Evolutionary conservation across 2,329 filamentous ascomycete genomes (phyloP), one percentile per base, ranked within the genome.

Genomic region (Pestalotiopsis sp.): DNA sequence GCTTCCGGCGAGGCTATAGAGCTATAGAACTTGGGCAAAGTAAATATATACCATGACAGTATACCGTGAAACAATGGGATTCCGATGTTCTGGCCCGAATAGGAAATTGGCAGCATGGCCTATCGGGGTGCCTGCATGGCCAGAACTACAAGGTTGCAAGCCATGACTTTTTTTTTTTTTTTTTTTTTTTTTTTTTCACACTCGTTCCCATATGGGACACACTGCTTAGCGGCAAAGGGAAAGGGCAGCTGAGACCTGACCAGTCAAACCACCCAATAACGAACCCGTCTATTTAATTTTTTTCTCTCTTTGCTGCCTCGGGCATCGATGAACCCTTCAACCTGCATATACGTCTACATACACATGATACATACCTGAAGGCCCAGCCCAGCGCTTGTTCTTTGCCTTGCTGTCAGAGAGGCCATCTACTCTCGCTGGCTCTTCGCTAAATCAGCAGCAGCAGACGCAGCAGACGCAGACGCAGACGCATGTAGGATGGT

Each of bases 181-280:
- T 36, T 20, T 20, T 36, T 36, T 31, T 20, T 20, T 36, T 36
- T 31, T 31, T 36, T 36, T 36, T 36, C 7, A 36, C 7, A 36
- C 7, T 36, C 31, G 31, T 36, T 36, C 31, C n/a, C 17, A 38
- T 38, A 36, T n/a, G 36, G 52, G 52, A 58, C 31, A 58, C 27
- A 57, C 41, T 66, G 31, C 14, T 66, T 66, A 58, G 64, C 52
- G 45, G 64, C 52, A 56, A 66, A 66, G 36, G 25, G 31, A 36
- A 36, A 36, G 31, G 31, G 31, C 31, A 62, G 49, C 45, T 66
- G 64, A 66, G 64, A 66, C 64, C 52, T 66, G 64, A 66, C 64
- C 64, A 66, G 6, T 66, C 27, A 36, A 36, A 58, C 36, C 27
- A 45, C 41, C 31, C 64, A 49, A 57, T 56, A 38, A 36, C 64